Base-by-base conservation (phyloP, 139 green algal genomes). In the Auxenochlorella pyrenoidosa region DNA sequence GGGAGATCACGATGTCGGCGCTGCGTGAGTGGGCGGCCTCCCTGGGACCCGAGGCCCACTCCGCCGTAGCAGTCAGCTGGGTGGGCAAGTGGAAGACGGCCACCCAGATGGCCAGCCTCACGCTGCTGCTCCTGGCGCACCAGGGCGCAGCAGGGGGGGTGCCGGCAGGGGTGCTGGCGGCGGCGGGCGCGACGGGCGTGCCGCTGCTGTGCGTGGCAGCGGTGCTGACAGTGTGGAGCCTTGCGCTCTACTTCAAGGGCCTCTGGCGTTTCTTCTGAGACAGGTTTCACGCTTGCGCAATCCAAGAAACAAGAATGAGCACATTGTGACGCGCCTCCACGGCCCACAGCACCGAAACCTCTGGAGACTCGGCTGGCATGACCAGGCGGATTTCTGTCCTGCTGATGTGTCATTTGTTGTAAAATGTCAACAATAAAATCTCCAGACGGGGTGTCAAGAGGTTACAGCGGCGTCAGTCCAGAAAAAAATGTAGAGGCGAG, bases 61-160 rank as follows among this genome's bases (percentile, higher is more conserved):
- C 83, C 16, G 96, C 95, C 15, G 97, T 98, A 19, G 95, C 95
- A 12, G 96, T 99, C 40, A 90, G 94, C 91, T 84, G 73, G 28
- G 91, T 94, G 86, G 97, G 97, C 38, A 99, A 98, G 85, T 97
- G 89, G 92, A 98, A 99, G 92, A 99, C 96, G 10, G 93, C 93
- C n/a, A 86, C 91, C 24, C 95, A 97, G 89, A 96, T 98, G 94
- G 68, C 59, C 34, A 89, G 89, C 15, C 84, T 96, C 28, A 92
- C 86, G 47, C 54, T 96, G 80, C 88, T 97, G 80, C 86, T 96
- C 28, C 43, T 90, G 34, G 82, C 84, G 6, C 90, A 89, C 91
- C 94, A 92, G 90, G 91, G 41, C 60, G 82, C 65, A 12, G 77
- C 72, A 78, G 59, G 51, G 18, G 70, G 70, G 32, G 72, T 71